Conservation (phyloP, 78 protist species). For the Dictyostelium brefeldianum region DNA sequence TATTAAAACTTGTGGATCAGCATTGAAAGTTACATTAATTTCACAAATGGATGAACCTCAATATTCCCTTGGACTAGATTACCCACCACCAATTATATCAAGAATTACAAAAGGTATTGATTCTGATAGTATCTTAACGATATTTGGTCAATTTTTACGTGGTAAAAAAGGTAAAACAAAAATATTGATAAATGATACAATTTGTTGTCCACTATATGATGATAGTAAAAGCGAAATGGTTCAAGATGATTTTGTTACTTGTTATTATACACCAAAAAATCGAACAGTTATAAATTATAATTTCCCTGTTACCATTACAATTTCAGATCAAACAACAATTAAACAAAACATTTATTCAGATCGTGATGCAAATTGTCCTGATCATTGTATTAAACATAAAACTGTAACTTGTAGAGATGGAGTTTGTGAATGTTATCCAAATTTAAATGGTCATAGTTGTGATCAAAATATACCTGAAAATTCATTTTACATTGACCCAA, state of each 20-base stretch:
- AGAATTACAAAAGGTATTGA: not conserved
- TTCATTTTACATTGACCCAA: not conserved
- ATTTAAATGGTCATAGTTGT: constrained; percentile 31
- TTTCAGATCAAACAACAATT: not conserved
- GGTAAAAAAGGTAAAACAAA: not conserved
- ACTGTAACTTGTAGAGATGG: constrained; percentile 17
- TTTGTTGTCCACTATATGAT: constrained; percentile 20
- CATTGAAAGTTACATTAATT: not conserved
- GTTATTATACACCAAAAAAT: not conserved
- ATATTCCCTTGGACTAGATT: not conserved
- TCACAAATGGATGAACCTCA: not conserved
- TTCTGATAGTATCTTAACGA: not conserved
- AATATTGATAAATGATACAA: not conserved
- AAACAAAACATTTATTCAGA: not conserved
- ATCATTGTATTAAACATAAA: constrained; percentile 1
- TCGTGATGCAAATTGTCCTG: not conserved
- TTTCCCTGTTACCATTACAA: not conserved
- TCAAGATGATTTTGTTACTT: not conserved
- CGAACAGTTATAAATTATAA: not conserved
- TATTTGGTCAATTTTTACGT: not conserved
- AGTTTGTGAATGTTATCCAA: constrained; percentile 38
- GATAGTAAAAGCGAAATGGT: not conserved
- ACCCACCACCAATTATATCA: constrained; percentile 20
- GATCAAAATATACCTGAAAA: constrained; percentile 11
- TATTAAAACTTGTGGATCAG: not conserved